Base-by-base conservation (phyloP, 2,329 filamentous ascomycete species). In the Amauroascus niger region DNA sequence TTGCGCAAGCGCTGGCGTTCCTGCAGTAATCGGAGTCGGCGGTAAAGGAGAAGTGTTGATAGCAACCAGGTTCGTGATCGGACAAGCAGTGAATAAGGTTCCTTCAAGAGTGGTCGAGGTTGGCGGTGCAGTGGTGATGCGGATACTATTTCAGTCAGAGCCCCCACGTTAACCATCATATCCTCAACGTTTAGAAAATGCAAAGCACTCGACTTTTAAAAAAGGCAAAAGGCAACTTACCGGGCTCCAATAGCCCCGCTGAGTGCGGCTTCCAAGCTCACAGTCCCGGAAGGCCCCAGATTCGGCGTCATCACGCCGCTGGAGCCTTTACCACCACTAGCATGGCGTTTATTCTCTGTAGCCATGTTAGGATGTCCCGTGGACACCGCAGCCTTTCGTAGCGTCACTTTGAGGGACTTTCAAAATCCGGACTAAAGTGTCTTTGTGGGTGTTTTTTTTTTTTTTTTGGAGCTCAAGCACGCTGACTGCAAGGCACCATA, bases 161-260 rank as follows among this genome's bases (percentile, higher is more conserved):
- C 20, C n/a, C n/a, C n/a, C 13, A 18, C 20, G 33, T 49, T 14
- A 54, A 46, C 26, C 14, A 50, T 40, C 44, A 26, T 24, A 18
- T 26, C 39, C 18, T 18, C 4, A 39, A 7, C 7, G n/a, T 9
- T 20, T 33, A 33, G 9, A 5, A 11, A n/a, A 33, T 11, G 13
- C 16, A 11, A 18, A 22, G 14, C 33, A 47, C 3, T 20, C n/a
- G 11, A 20, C 48, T n/a, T 5, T 2, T 11, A 8, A 37, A 51
- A 45, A 51, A 20, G 14, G 22, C 26, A 32, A n/a, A 20, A 16
- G 4, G n/a, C 9, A 37, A 67, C 77, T 67, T 73, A 83, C 80
- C 78, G 77, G 59, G 78, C 77, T 59, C 81, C 81, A 64, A 84
- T 77, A 48, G 78, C 78, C 67, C 78, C 79, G 66, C 74, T 77